A percentile compares a stretch with the other conserved stretches of the same genome.
Evolutionary conservation across 306 rosid genomes (phyloP).

Genomic region (Astragalus membranaceus): DNA sequence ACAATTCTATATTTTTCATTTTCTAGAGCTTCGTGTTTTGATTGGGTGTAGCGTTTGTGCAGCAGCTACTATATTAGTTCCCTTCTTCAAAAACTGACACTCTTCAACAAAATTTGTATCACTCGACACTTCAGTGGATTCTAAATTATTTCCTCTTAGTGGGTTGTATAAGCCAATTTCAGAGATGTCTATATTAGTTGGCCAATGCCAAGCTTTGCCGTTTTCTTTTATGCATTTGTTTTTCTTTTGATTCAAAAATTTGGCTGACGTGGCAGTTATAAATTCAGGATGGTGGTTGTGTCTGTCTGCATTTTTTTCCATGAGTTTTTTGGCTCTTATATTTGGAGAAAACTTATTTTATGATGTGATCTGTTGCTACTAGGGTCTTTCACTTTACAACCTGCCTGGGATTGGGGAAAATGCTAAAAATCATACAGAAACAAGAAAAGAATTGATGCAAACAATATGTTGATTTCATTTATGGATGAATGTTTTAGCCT

Average conservation of each 20-base stretch:
- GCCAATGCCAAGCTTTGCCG: not conserved
- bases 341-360: not conserved
- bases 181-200: not conserved
- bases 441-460: not conserved
- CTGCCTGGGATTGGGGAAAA: not conserved
- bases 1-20: not conserved
- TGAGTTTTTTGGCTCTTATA: not conserved
- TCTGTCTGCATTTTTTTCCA: not conserved
- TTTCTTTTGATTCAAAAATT: not conserved
- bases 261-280: not conserved
- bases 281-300: not conserved
- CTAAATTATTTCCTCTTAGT: not conserved
- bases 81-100: not conserved
- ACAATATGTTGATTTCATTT: conserved; percentile 12
- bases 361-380: not conserved
- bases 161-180: conserved; percentile 3
- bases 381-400: not conserved
- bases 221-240: not conserved
- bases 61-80: not conserved
- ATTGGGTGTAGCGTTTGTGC: not conserved
- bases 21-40: not conserved
- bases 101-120: not conserved
- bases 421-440: not conserved
- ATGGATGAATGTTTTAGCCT: not conserved
- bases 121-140: not conserved